Conservation (phyloP, 179 eudicot genomes). For the Vitellaria paradoxa region DNA sequence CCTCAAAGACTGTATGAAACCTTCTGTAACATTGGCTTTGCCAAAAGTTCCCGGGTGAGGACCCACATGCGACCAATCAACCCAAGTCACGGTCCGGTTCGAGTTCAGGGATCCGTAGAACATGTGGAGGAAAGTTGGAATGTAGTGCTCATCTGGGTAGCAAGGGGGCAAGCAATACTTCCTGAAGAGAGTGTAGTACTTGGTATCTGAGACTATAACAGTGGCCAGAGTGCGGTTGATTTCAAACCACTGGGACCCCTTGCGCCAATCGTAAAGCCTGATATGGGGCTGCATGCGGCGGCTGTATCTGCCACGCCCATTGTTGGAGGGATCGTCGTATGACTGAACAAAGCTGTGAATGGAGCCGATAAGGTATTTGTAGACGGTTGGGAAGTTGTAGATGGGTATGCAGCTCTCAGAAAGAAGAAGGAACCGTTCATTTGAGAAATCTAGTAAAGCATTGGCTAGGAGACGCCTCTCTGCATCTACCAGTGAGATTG, state of each 20-base stretch:
- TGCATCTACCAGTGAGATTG: constrained; percentile 59
- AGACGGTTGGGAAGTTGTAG: constrained; percentile 61
- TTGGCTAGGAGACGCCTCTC: constrained; percentile 82
- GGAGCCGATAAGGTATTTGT: constrained; percentile 60
- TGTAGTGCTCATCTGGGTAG: constrained; percentile 83
- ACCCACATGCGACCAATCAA: constrained; percentile 68
- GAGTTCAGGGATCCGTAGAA: constrained; percentile 46
- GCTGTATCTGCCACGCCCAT: constrained; percentile 89
- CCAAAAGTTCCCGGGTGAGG: constrained; percentile 72
- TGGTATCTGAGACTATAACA: constrained; percentile 55
- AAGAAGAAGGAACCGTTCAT: constrained; percentile 75
- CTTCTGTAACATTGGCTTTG: constrained; percentile 50
- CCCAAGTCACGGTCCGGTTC: constrained; percentile 72
- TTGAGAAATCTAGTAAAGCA: constrained; percentile 81
- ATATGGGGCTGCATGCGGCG: constrained; percentile 60
- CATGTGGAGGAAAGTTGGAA: constrained; percentile 65
- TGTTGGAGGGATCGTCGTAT: constrained; percentile 64
- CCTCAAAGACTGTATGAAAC: constrained; percentile 50
- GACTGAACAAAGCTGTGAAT: constrained; percentile 67
- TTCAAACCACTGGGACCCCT: constrained; percentile 93
- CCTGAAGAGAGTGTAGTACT: constrained; percentile 60
- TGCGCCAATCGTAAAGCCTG: constrained; percentile 63
- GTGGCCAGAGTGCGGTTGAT: constrained; percentile 52
- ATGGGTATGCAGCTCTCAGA: constrained; percentile 93
- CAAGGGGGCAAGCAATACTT: constrained; percentile 67